phyloP scores from a whole-genome alignment of 371 early-diverging fungal species.

The Syncephalastrum contaminatum region DNA sequence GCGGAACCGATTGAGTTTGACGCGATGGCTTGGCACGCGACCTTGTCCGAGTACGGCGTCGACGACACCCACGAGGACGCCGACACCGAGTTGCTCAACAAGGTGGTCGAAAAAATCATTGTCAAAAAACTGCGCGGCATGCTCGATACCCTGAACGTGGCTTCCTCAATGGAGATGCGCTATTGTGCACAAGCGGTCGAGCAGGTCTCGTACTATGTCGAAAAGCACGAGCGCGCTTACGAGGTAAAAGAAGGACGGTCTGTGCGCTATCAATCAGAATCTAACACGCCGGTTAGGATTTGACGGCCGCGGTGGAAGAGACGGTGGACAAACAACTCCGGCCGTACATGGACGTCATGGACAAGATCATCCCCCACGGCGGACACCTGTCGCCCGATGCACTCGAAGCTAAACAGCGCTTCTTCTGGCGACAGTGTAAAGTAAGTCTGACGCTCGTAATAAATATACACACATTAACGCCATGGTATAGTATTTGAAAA shows the following conservation, averaged over 20 bases:
- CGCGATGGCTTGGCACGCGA: constrained; percentile 54
- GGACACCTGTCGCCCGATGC: constrained; percentile 10
- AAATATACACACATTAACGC: background rate
- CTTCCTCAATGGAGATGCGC: constrained; percentile 37
- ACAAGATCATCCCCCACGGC: constrained; percentile 11
- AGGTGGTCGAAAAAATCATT: constrained; percentile 52
- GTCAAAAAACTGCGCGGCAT: constrained; percentile 32
- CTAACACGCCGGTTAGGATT: constrained; percentile 18
- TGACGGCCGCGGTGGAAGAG: constrained; percentile 19
- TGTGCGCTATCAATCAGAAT: background rate
- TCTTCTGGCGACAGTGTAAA: constrained; percentile 42
- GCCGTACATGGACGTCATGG: constrained; percentile 27
- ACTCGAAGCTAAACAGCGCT: constrained; percentile 29
- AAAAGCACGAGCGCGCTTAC: constrained; percentile 35
- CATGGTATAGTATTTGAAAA: constrained; percentile 26
- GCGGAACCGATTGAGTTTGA: constrained; percentile 48
- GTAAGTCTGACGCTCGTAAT: constrained; percentile 3
- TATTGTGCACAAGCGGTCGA: constrained; percentile 33
- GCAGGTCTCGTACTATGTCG: constrained; percentile 49
- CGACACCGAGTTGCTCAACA: constrained; percentile 55
- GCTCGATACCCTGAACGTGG: constrained; percentile 32
- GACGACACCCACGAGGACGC: constrained; percentile 47
- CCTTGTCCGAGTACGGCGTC: constrained; percentile 46
- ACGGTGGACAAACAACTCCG: constrained; percentile 29
- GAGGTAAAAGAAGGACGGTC: constrained; percentile 19